Evolutionary conservation across 2,329 filamentous ascomycete genomes (phyloP).

Genomic region (Fusarium sp.): DNA sequence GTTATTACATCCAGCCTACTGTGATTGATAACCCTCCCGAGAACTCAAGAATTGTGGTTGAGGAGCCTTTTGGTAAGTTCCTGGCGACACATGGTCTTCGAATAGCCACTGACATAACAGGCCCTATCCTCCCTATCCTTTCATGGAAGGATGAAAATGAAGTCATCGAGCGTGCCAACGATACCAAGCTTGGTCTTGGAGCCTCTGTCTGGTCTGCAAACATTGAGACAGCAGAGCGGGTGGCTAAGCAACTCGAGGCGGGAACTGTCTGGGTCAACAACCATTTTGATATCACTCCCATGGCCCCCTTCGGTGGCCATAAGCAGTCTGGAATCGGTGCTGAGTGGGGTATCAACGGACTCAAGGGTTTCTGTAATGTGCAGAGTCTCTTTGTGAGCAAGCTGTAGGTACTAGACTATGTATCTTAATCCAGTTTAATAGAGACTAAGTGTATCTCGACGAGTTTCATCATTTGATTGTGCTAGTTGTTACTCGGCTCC

Average conservation of each 20-base stretch:
- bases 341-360: constrained; percentile 52
- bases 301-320: constrained; percentile 54
- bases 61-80: constrained; percentile 59
- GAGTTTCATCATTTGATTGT: background rate
- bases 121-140: constrained; percentile 69
- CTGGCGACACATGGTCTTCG: too few relatives aligned
- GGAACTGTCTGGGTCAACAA: constrained; percentile 69
- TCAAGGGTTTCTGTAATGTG: constrained; percentile 47
- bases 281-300: constrained; percentile 57
- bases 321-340: constrained; percentile 56
- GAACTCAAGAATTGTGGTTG: constrained; percentile 62
- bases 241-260: constrained; percentile 63
- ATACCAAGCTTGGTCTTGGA: constrained; percentile 62
- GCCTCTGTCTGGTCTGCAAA: constrained; percentile 67
- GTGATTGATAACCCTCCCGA: constrained; percentile 69
- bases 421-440: background rate
- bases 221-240: constrained; percentile 56
- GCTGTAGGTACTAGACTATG: background rate
- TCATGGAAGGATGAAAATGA: constrained; percentile 70
- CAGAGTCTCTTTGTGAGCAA: constrained; percentile 39
- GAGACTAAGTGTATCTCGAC: background rate
- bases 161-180: constrained; percentile 65
- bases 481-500: too few relatives aligned
- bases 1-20: constrained; percentile 66
- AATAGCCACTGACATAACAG: background rate